phyloP scores from a whole-genome alignment of 179 eudicot genomes.

The Camellia oleifera region DNA sequence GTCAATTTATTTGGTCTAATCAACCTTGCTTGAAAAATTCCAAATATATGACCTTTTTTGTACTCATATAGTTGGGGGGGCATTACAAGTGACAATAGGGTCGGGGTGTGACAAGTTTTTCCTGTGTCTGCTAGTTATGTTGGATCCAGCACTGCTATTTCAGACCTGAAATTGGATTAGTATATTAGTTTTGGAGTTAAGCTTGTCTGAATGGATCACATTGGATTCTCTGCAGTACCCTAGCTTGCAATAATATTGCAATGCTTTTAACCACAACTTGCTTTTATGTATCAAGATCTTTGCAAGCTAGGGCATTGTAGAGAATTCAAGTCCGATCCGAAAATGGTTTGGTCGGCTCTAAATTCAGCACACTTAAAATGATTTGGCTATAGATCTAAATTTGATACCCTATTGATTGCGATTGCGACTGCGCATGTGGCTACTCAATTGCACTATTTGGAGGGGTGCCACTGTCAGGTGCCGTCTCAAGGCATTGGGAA shows the following conservation, averaged over 20 bases:
- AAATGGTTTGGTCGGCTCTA: too few species aligned
- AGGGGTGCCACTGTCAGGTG: too few species aligned
- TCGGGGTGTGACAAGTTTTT: neutral
- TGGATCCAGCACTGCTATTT: neutral
- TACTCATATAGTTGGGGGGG: neutral
- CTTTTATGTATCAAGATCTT: too few species aligned
- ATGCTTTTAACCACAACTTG: too few species aligned
- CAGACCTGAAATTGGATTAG: neutral
- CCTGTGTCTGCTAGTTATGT: neutral
- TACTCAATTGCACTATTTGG: too few species aligned
- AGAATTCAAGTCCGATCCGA: too few species aligned
- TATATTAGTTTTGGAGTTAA: neutral
- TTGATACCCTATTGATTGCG: neutral
- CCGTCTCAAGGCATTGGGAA: too few species aligned
- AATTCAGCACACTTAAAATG: too few species aligned
- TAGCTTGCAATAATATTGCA: too few species aligned
- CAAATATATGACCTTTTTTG: neutral
- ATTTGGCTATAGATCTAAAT: too few species aligned
- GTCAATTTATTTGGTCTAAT: neutral
- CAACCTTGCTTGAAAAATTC: neutral
- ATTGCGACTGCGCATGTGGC: neutral
- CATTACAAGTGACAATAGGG: neutral
- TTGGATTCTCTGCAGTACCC: too few species aligned
- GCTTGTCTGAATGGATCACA: neutral
- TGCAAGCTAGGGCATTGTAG: too few species aligned